These are phyloP conservation scores for Sanghuangporus baumii DNA, from an alignment of 1,284 basidiomycete species.

Conservation along the genomic window DNA sequence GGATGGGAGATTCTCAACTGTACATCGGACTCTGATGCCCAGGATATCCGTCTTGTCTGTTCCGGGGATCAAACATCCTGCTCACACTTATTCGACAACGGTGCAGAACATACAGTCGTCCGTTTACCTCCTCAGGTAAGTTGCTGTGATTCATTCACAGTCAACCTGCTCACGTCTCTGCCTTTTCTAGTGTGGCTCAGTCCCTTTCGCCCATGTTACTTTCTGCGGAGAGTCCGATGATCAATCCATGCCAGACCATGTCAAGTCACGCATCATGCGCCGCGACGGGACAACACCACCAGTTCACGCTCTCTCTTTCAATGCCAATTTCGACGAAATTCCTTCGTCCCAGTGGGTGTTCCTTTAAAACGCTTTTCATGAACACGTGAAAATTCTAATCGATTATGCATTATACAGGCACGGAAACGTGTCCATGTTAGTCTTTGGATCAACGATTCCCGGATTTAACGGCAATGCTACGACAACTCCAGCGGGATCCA, in stretches of 20 bases:
- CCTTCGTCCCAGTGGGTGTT: conserved; percentile 1
- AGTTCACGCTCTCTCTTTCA: conserved; percentile 39
- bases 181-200: conserved; percentile 38
- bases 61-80: conserved; percentile 32
- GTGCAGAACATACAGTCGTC: conserved; percentile 44
- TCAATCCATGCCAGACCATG: conserved; percentile 36
- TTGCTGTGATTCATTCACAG: not conserved
- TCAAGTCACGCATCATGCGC: conserved; percentile 27
- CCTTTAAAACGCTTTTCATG: not conserved
- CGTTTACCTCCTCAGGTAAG: conserved; percentile 44
- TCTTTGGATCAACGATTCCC: conserved; percentile 4
- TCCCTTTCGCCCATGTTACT: conserved; percentile 46
- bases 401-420: not conserved
- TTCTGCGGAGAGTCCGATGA: conserved; percentile 31
- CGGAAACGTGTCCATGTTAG: conserved; percentile 4
- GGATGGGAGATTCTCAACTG: conserved; percentile 50
- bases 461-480: conserved; percentile 4
- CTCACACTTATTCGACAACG: conserved; percentile 38
- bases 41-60: conserved; percentile 47
- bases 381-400: not conserved
- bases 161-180: not conserved
- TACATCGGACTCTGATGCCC: conserved; percentile 31
- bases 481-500: not conserved
- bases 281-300: conserved; percentile 30
- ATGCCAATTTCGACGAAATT: conserved; percentile 33